Percentiles rank a stretch among this genome's conserved stretches.
Evolutionary conservation across 2,329 filamentous ascomycete genomes (phyloP).

Genomic region (Thielaviopsis ethacetica): DNA sequence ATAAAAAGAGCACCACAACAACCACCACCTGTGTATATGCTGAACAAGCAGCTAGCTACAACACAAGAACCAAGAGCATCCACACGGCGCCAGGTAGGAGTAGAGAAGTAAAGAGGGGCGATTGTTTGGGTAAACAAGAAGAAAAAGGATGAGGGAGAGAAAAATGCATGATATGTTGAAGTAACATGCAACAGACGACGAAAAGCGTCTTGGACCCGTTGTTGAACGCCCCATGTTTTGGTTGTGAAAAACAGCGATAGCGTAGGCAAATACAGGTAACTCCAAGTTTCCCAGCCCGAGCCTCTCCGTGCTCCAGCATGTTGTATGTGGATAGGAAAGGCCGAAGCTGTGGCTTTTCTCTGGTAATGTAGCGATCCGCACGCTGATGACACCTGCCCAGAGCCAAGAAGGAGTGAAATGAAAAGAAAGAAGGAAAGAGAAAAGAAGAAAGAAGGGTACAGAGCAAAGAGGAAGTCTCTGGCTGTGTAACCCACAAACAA

Average conservation of each 20-base stretch:
- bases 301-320: conserved; percentile 37
- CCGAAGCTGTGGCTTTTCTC: conserved; percentile 11
- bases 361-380: conserved; percentile 13
- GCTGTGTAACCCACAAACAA: not conserved
- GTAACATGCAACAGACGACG: conserved; percentile 27
- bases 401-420: conserved; percentile 12
- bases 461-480: not conserved
- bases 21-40: not conserved
- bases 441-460: not conserved
- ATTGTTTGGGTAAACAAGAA: conserved; percentile 12
- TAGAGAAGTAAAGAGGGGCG: conserved; percentile 1
- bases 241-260: conserved; percentile 74
- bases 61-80: not conserved
- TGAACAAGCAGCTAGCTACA: not conserved
- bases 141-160: conserved; percentile 17
- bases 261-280: conserved; percentile 44
- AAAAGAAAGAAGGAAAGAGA: conserved; percentile 2
- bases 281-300: conserved; percentile 33
- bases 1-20: too few species aligned
- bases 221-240: conserved; percentile 71
- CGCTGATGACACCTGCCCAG: conserved; percentile 10
- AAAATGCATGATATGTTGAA: conserved; percentile 13
- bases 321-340: conserved; percentile 42
- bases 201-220: conserved; percentile 51
- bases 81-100: not conserved